Evolutionary conservation across 805 yeast genomes (phyloP), one percentile per base, ranked within the genome.

Genomic region (Brettanomyces anomalus): DNA sequence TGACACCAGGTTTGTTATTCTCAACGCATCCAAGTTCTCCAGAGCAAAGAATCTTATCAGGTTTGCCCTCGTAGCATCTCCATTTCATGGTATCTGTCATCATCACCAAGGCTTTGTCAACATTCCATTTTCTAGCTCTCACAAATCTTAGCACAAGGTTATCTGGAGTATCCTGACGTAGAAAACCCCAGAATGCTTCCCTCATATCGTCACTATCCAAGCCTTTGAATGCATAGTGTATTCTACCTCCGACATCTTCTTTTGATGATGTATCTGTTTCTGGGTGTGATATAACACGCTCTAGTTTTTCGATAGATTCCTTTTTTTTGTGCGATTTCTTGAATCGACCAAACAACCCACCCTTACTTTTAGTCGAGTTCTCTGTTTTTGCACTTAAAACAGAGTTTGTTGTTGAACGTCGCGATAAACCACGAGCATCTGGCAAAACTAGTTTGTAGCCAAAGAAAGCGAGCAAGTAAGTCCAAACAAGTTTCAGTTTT

Each of bases 91-190:
- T 80, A 47, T 73, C 68, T n/a, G 81, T 70, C 40, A 86, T 55
- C 95, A 88, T 87, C 17, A 68, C 66, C 44, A 85, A 58, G 0
- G 87, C 71, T 54, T 79, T 76, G 51, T 77, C 81, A 18, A 79
- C 70, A 49, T 83, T 77, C 81, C 87, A 87, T 64, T 87, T 87
- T 64, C 96, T 79, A 33, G 96, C 96, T 52, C 95, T 72, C 20
- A 85, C 63, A 54, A 82, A 89, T 54, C 95, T 74, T 55, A 89
- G 68, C 26, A 86, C 40, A 50, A 81, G 62, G 53, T 84, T 81
- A 61, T 93, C 99, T 3, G 94, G 84, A 38, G 81, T 71, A 59
- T 90, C 97, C 35, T 78, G 73, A 63, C 90, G 79, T 40, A 78
- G 55, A 70, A 79, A 69, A 36, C 65, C 57, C 81, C 83, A 76